These are phyloP conservation scores for Triadica sebifera DNA, from an alignment of 345 rosid genomes.

Conservation along the genomic window DNA sequence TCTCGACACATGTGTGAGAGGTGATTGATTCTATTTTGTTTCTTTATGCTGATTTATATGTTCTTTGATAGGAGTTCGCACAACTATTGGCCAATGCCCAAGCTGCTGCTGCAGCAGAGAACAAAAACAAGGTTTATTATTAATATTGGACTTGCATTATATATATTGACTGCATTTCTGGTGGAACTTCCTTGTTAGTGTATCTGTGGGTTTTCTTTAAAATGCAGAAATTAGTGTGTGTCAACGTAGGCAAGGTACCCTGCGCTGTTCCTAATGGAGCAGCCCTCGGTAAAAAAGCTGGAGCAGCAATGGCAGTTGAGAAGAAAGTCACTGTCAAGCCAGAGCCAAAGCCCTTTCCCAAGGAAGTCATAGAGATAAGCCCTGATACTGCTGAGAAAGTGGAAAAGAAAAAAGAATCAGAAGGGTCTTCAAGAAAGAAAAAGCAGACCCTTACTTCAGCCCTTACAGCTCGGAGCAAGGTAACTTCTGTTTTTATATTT, in stretches of 20 bases:
- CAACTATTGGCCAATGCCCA: slow-evolving; percentile 88
- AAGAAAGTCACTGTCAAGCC: slow-evolving; percentile 46
- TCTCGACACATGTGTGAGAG: neutral
- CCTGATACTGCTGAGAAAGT: slow-evolving; percentile 47
- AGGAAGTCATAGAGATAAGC: slow-evolving; percentile 61
- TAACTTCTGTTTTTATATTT: neutral
- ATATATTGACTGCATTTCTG: neutral
- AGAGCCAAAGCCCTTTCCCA: slow-evolving; percentile 46
- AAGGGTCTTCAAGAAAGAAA: slow-evolving; percentile 45
- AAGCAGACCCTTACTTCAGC: slow-evolving; percentile 55
- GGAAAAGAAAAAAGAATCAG: slow-evolving; percentile 30
- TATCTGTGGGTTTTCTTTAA: neutral
- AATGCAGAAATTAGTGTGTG: slow-evolving; percentile 47
- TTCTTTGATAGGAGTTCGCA: slow-evolving; percentile 52
- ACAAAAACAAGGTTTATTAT: slow-evolving; percentile 51
- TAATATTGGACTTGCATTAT: no score
- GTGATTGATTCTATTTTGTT: neutral
- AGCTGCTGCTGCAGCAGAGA: slow-evolving; percentile 59
- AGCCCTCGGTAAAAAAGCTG: slow-evolving; percentile 23
- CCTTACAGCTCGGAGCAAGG: slow-evolving; percentile 87
- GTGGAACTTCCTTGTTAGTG: neutral
- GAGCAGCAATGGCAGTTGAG: slow-evolving; percentile 36
- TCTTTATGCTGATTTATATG: neutral
- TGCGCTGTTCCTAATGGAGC: slow-evolving; percentile 20
- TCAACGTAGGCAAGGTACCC: slow-evolving; percentile 39